These are phyloP conservation scores for Penicillium parvum DNA, from an alignment of 495 filamentous ascomycete genomes.

Conservation along the genomic window DNA sequence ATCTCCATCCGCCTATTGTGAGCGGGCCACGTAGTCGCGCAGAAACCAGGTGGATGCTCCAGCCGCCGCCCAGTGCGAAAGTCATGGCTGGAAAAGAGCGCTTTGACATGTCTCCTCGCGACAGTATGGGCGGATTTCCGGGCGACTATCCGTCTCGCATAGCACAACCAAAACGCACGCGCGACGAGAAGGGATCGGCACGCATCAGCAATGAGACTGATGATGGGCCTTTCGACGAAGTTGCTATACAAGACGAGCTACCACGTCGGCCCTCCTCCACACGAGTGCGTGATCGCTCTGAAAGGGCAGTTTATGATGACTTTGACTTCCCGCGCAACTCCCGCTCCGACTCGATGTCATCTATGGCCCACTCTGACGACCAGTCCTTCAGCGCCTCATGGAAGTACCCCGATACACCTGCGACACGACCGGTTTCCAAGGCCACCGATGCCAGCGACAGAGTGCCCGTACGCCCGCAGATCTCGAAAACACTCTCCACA, in stretches of 20 bases:
- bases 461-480: slow-evolving; percentile 21
- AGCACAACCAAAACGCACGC: slow-evolving; percentile 1
- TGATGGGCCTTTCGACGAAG: slow-evolving; percentile 8
- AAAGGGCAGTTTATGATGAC: slow-evolving; percentile 22
- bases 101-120: slow-evolving; percentile 36
- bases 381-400: slow-evolving; percentile 30
- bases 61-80: slow-evolving; percentile 77
- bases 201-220: slow-evolving; percentile 6
- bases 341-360: slow-evolving; percentile 34
- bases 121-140: slow-evolving; percentile 11
- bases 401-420: slow-evolving; percentile 39
- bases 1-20: slow-evolving; percentile 81
- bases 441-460: slow-evolving; percentile 31
- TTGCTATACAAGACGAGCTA: slow-evolving; percentile 7
- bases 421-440: slow-evolving; percentile 40
- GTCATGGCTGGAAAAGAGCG: slow-evolving; percentile 80
- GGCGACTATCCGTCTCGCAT: slow-evolving; percentile 13
- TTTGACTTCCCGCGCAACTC: slow-evolving; percentile 29
- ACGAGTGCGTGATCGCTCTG: slow-evolving; percentile 13
- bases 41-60: slow-evolving; percentile 83
- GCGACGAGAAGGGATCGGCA: slow-evolving; percentile 1
- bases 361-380: slow-evolving; percentile 27
- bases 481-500: slow-evolving; percentile 36
- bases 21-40: slow-evolving; percentile 63
- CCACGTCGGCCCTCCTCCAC: slow-evolving; percentile 23